phyloP scores from a whole-genome alignment of 2,329 filamentous ascomycete genomes.

The Colletotrichum theobromicola region DNA sequence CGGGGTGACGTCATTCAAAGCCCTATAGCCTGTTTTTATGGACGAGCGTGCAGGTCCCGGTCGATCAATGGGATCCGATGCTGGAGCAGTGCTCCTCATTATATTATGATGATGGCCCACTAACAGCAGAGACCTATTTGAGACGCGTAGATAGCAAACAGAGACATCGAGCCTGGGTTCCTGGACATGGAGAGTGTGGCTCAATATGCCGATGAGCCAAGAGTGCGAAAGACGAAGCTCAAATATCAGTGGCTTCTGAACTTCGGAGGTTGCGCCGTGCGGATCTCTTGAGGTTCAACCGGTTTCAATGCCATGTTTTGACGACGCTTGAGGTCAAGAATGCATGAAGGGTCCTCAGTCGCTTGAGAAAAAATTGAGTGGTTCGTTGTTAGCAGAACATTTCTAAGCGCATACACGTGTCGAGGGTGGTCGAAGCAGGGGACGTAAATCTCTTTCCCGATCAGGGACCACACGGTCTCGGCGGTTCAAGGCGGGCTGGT shows the following conservation, averaged over 20 bases:
- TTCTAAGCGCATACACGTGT: constrained; percentile 6
- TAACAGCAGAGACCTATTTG: neutral
- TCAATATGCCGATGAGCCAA: neutral
- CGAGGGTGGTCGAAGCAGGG: neutral
- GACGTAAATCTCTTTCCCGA: constrained; percentile 10
- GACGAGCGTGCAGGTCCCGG: constrained; percentile 1
- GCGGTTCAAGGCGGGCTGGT: neutral
- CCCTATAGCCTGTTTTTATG: neutral
- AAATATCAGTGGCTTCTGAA: neutral
- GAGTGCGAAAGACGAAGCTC: neutral
- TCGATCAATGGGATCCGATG: neutral
- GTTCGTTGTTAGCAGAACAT: neutral
- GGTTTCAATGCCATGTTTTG: neutral
- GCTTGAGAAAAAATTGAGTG: neutral
- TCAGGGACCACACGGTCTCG: neutral
- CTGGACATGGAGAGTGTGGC: neutral
- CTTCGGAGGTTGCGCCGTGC: neutral
- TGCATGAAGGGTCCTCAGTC: neutral
- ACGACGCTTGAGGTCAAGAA: neutral
- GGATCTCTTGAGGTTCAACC: neutral
- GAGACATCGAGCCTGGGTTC: neutral
- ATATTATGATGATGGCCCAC: neutral
- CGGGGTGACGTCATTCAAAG: constrained; percentile 10
- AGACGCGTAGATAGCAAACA: neutral
- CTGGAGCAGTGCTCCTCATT: neutral